Evolutionary conservation across 306 rosid genomes (phyloP).

Genomic region (Quercus cerris): DNA sequence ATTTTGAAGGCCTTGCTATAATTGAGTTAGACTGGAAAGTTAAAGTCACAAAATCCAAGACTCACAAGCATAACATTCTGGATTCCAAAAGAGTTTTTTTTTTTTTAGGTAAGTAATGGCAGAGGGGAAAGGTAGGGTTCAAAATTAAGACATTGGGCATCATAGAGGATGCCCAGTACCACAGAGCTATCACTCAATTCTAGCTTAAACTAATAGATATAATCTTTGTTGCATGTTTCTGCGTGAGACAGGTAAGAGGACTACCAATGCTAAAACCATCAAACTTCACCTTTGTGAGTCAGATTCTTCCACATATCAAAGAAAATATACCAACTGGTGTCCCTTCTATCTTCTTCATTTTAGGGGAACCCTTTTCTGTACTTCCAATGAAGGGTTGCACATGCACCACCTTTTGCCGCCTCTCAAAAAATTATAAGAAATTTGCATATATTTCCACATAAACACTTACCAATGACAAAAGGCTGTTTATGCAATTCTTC

Average conservation of each 20-base stretch:
- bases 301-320: background rate
- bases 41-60: background rate
- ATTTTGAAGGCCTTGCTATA: background rate
- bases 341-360: background rate
- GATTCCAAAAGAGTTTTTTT: background rate
- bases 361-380: background rate
- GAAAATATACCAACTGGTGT: background rate
- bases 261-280: background rate
- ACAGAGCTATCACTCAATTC: background rate
- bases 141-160: too few relatives aligned
- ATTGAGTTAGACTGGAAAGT: background rate
- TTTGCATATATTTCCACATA: background rate
- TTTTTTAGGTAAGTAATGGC: too few relatives aligned
- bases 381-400: background rate
- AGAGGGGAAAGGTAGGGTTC: too few relatives aligned
- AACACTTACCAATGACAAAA: conserved; percentile 77
- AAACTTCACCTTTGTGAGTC: background rate
- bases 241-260: background rate
- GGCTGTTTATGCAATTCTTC: conserved; percentile 68
- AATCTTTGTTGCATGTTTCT: background rate
- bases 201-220: background rate
- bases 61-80: background rate
- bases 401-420: background rate
- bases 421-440: background rate
- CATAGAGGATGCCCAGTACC: too few relatives aligned